Evolutionary conservation across 78 protist species (phyloP), one percentile per base, ranked within the genome.

Genomic region (Pigoraptor vietnamica): DNA sequence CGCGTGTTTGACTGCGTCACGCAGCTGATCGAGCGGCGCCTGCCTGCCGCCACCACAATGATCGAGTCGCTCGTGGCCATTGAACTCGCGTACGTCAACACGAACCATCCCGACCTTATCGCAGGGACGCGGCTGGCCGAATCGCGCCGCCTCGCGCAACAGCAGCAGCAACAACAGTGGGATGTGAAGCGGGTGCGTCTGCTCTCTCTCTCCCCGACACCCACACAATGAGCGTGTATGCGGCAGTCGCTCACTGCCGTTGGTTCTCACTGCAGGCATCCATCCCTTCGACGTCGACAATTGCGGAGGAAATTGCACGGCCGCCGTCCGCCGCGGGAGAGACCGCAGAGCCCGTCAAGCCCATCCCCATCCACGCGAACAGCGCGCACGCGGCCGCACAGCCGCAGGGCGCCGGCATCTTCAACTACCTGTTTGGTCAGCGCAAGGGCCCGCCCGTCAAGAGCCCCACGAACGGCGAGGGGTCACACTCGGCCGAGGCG

Each of bases 21-120:
- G 24, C 1, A 2, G 24, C 2, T 38, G 56, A 23, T 86, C 24
- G 37, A 1, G 37, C 24, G 24, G 33, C 89, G 89, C 2, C 89
- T 86, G 23, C 88, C 88, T 35, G 35, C 35, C 24, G 38, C 88
- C 39, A 83, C 9, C 39, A 14, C 25, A 25, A 79, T 79, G 84
- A 79, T 79, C 32, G 38, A 82, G 37, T 2, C 34, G 34, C 38
- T 34, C 24, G 87, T 90, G 94, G 81, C 92, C 90, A 82, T 88
- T 90, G 97, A 96, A 84, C 29, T 92, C 37, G 87, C 96, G 32
- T 96, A 94, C 87, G 90, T 97, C 92, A 97, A 97, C 94, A 97
- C 96, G 24, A 90, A 90, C 89, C 97, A 96, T 87, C 96, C 96
- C 29, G 97, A 96, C 90, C 94, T 96, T 24, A 40, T 93, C 34